Evolutionary conservation across 768 basidiomycete species (phyloP), one percentile per base, ranked within the genome.

Genomic region (Collybia mongolica): DNA sequence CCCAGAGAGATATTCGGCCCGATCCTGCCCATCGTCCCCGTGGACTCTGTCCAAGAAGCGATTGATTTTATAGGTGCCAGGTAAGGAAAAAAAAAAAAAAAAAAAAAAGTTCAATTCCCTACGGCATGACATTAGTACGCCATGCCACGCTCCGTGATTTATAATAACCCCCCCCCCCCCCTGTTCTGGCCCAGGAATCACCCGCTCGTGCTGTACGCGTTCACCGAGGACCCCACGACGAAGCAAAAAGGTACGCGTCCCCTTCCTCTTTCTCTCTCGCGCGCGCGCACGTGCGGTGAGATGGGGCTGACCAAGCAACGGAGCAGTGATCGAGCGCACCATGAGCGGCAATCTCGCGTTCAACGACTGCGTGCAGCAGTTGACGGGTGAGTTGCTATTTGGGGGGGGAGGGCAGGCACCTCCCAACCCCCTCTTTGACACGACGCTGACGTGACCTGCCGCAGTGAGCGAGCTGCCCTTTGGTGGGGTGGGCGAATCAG

Each of bases 1-100:
- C 44, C 4, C 54, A 88, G 87, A 53, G 89, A 90, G 61, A 62
- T 89, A 2, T 91, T 91, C 55, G 89, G 86, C 0, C 88, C 89
- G 0, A 62, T 90, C 19, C 58, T 90, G 6, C 81, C 88, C 0
- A 72, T 91, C 39, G 57, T 89, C 11, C 68, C 80, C 0, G 75
- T 90, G 0, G 77, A 82, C 26, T 69, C 63, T 46, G 46, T 86
- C 6, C 72, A 81, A 2, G 78, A 80, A 17, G 86, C 82, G 0
- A 68, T 87, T 32, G 69, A 72, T 1, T 81, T 81, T 56, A 64
- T 88, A 38, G 78, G 77, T 40, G 63, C 67, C 2, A 71, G 75
- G 86, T 84, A 44, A 15, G 74, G n/a, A n/a, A n/a, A n/a, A n/a
- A n/a, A n/a, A n/a, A n/a, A n/a, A n/a, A n/a, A n/a, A n/a, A n/a